phyloP scores from a whole-genome alignment of 1,284 basidiomycete genomes.

The Puccinia hordei region DNA sequence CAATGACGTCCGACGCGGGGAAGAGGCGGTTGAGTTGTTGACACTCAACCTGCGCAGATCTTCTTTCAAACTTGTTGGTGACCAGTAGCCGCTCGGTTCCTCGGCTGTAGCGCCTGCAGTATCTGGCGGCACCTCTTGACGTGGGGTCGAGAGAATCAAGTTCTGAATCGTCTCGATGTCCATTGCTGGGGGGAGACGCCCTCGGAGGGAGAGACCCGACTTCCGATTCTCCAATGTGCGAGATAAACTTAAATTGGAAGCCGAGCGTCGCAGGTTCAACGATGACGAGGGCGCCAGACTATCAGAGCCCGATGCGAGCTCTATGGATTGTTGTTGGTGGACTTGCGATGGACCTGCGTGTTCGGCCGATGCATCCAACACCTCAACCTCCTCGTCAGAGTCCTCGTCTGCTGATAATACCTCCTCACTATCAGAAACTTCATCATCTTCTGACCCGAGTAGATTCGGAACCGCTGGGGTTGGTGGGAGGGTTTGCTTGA shows the following conservation, averaged over 20 bases:
- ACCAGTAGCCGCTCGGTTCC: not conserved
- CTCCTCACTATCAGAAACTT: conserved; percentile 25
- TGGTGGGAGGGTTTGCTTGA: conserved; percentile 29
- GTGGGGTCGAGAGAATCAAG: conserved; percentile 11
- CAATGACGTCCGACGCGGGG: not conserved
- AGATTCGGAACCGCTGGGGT: conserved; percentile 29
- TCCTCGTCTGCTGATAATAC: conserved; percentile 24
- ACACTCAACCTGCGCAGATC: not conserved
- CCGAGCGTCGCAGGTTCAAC: not conserved
- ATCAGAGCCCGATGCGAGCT: not conserved
- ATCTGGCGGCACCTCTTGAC: not conserved
- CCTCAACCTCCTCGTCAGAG: conserved; percentile 2
- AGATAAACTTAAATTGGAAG: conserved; percentile 11
- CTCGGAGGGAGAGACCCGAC: conserved; percentile 10
- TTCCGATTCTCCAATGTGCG: not conserved
- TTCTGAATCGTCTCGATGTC: conserved; percentile 33
- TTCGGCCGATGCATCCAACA: conserved; percentile 6
- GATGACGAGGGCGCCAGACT: conserved; percentile 3
- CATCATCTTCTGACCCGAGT: not conserved
- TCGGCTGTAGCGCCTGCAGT: not conserved
- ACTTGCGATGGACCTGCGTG: not conserved
- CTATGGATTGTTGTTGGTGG: not conserved
- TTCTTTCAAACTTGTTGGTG: not conserved
- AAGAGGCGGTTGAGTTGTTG: not conserved
- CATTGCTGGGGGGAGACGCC: conserved; percentile 23